phyloP scores from a whole-genome alignment of 2,329 filamentous ascomycete genomes.

The Pseudocercospora fuligena region DNA sequence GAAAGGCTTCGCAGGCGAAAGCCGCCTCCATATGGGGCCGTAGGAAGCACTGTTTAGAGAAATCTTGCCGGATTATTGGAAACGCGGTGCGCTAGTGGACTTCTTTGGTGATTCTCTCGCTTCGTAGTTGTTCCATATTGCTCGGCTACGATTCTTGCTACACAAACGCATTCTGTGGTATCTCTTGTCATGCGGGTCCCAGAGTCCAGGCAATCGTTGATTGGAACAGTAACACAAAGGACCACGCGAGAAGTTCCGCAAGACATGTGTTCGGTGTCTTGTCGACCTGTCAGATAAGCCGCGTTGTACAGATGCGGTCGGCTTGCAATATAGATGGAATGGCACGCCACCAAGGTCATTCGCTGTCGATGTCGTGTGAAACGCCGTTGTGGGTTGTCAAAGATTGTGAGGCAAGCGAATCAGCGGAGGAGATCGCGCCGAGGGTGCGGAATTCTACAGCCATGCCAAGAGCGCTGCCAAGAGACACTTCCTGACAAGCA shows the following conservation, averaged over 20 bases:
- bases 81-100: not conserved
- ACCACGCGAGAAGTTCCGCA: conserved; percentile 11
- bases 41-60: not conserved
- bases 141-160: not conserved
- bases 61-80: not conserved
- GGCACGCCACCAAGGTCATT: conserved; percentile 8
- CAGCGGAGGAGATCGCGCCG: conserved; percentile 5
- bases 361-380: conserved; percentile 8
- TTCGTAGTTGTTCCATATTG: not conserved
- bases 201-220: not conserved
- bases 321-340: conserved; percentile 1
- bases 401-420: conserved; percentile 13
- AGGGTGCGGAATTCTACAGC: not conserved
- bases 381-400: conserved; percentile 8
- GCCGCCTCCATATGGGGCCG: not conserved
- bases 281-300: conserved; percentile 19
- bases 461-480: conserved; percentile 11
- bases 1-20: conserved; percentile 7
- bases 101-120: not conserved
- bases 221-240: conserved; percentile 15
- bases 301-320: conserved; percentile 6
- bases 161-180: not conserved
- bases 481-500: not conserved
- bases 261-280: conserved; percentile 9
- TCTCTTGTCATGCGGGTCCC: not conserved